Evolutionary conservation across 2,329 filamentous ascomycete species (phyloP), one percentile per base, ranked within the genome.

Genomic region (Alternaria brassicae): DNA sequence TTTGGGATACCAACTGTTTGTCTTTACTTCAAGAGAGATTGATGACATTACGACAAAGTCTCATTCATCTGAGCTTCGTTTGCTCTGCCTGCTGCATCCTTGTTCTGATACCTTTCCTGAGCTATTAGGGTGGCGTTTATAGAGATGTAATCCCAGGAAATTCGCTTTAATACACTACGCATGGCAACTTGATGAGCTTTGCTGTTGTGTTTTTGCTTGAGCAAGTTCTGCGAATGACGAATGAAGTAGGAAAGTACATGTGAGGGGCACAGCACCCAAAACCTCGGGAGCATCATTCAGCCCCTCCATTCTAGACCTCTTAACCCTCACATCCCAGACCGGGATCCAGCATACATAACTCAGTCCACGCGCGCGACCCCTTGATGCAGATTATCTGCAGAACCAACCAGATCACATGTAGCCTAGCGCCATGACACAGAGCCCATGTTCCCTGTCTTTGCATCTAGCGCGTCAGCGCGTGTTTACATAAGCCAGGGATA

Each of bases 61-160:
- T 56, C 34, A 44, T 56, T 48, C 44, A 42, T 21, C 45, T 52
- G 53, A 36, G 34, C 40, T 56, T 50, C 39, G 57, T 56, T 39
- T 30, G 15, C 28, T 52, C 39, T 57, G 17, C 25, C 25, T 56
- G 17, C 23, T 30, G 37, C 64, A 52, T 44, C 47, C 40, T 54
- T 28, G 44, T 48, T 56, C 60, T 51, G 39, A 44, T 62, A 55
- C 44, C 50, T 51, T 61, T 55, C 42, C 17, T 64, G 66, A 62
- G 66, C 53, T 55, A 50, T 61, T 66, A 70, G 70, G 69, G 61
- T 52, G 68, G 71, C 63, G 71, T 73, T 69, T 27, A 67, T 73
- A 75, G 72, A 75, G 70, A 65, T 72, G 66, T 27, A 54, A 39
- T 55, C 21, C 47, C 27, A 51, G 44, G 51, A 21, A 44, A 39